These are phyloP conservation scores for Phytopythium aichiense DNA, from an alignment of 352 stramenopile genomes.

Conservation along the genomic window DNA sequence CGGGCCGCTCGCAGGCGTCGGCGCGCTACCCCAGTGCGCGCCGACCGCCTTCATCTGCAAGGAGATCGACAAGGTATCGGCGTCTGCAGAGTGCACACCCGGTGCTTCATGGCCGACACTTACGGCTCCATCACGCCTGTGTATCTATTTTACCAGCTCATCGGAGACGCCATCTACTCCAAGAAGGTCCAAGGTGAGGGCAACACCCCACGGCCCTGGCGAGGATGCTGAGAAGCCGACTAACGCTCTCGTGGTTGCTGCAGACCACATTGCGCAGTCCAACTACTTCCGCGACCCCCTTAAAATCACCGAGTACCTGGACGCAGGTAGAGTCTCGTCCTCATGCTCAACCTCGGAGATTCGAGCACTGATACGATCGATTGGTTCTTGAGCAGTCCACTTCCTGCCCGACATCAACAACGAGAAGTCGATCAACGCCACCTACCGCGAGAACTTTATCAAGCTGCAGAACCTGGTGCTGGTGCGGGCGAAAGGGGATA, in stretches of 20 bases:
- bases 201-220: background rate
- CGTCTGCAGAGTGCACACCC: background rate
- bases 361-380: background rate
- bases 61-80: slow-evolving; percentile 59
- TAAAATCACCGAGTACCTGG: slow-evolving; percentile 63
- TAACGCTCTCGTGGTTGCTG: background rate
- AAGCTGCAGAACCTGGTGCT: slow-evolving; percentile 87
- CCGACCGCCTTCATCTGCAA: slow-evolving; percentile 85
- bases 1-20: slow-evolving; percentile 88
- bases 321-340: slow-evolving; percentile 34
- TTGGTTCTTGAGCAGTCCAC: slow-evolving; percentile 26
- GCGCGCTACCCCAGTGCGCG: slow-evolving; percentile 84
- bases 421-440: slow-evolving; percentile 78
- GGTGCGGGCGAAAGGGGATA: slow-evolving; percentile 87
- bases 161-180: slow-evolving; percentile 84
- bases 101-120: background rate
- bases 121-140: background rate
- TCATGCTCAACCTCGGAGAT: background rate
- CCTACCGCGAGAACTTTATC: slow-evolving; percentile 87
- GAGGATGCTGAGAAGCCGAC: background rate
- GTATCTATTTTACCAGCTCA: slow-evolving; percentile 45
- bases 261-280: slow-evolving; percentile 83
- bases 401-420: slow-evolving; percentile 91
- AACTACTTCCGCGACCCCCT: slow-evolving; percentile 93
- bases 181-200: slow-evolving; percentile 70